A percentile compares a stretch with the other conserved stretches of the same genome.
Conservation (phyloP, 2,329 filamentous ascomycete species). For the Drechslerella coelobrocha region DNA sequence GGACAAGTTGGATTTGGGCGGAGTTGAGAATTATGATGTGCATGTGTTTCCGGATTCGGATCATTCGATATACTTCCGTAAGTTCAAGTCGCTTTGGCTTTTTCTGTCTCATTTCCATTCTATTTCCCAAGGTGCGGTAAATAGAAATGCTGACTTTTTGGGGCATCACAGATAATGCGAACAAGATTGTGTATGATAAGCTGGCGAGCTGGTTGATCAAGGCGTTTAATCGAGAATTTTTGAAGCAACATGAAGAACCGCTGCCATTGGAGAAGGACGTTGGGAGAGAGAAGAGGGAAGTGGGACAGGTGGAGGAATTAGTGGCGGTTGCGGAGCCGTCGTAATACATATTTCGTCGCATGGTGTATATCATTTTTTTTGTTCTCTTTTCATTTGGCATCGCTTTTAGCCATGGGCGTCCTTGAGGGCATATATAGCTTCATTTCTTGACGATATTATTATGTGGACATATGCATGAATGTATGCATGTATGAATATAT, state of each 20-base stretch:
- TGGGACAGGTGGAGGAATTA: constrained; percentile 11
- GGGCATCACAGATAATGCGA: constrained; percentile 70
- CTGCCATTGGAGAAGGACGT: constrained; percentile 47
- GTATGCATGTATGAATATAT: background rate
- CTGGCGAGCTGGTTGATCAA: constrained; percentile 91
- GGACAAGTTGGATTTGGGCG: constrained; percentile 80
- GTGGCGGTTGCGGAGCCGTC: background rate
- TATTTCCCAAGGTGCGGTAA: background rate
- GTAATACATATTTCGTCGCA: background rate
- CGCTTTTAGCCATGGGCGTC: background rate
- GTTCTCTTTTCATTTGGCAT: background rate
- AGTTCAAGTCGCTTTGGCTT: too few species aligned
- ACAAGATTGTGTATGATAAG: constrained; percentile 85
- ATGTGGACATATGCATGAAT: background rate
- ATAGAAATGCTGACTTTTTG: background rate
- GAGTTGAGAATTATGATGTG: constrained; percentile 91
- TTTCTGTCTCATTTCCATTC: too few species aligned
- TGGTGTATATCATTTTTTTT: background rate
- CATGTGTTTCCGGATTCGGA: constrained; percentile 97
- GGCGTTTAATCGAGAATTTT: constrained; percentile 94
- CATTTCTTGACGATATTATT: background rate
- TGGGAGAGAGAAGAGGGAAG: constrained; percentile 29
- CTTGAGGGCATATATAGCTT: too few species aligned
- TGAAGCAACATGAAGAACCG: constrained; percentile 64
- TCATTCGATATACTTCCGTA: constrained; percentile 85